Evolutionary conservation across 2,329 filamentous ascomycete species (phyloP).

Genomic region (Venturia aucupariae): DNA sequence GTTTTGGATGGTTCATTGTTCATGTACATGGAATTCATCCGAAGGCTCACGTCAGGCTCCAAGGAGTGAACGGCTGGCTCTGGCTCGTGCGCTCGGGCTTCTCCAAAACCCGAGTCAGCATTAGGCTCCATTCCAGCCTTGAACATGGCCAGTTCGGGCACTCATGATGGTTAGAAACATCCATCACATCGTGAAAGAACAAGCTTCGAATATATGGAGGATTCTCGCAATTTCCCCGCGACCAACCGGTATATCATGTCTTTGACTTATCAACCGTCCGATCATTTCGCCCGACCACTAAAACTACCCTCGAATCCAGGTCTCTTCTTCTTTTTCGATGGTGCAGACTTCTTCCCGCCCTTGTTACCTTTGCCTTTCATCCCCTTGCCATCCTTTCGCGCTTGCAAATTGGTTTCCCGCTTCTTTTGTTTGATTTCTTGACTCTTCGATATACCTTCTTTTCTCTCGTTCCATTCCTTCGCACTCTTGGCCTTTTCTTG

Average conservation of each 20-base stretch:
- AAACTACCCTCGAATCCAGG: constrained; percentile 60
- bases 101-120: not conserved
- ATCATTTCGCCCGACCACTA: constrained; percentile 24
- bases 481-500: constrained; percentile 83
- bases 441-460: constrained; percentile 37
- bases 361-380: constrained; percentile 52
- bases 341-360: constrained; percentile 39
- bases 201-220: not conserved
- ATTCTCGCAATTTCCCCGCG: not conserved
- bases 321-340: constrained; percentile 41
- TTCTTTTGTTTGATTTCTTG: constrained; percentile 41
- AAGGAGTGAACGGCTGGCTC: not conserved
- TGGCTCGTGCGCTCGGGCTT: not conserved
- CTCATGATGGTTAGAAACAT: not conserved
- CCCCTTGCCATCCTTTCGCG: constrained; percentile 68
- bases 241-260: not conserved
- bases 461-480: constrained; percentile 59
- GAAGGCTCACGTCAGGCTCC: not conserved
- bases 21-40: not conserved
- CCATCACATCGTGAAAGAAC: not conserved
- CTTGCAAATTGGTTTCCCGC: constrained; percentile 49
- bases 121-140: not conserved
- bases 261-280: not conserved
- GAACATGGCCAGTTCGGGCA: not conserved
- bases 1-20: not conserved